A percentile compares a stretch with the other conserved stretches of the same genome.
Conservation (phyloP, 2,329 filamentous ascomycete species). For the Laburnicola sp. region DNA sequence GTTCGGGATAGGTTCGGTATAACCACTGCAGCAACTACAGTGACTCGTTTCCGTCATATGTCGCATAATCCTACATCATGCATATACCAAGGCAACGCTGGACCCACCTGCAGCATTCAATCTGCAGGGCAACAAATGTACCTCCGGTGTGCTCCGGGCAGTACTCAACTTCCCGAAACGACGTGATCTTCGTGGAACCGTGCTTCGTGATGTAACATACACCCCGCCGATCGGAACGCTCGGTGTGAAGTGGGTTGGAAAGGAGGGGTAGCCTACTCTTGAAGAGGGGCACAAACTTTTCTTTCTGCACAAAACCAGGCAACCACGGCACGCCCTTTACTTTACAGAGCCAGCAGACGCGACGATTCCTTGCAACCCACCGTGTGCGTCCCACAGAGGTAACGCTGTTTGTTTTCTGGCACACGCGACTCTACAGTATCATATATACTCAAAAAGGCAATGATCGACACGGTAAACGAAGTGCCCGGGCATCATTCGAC, state of each 20-base stretch:
- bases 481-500: not conserved
- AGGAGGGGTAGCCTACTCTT: not conserved
- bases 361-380: not conserved
- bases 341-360: too few relatives aligned
- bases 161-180: slow-evolving; percentile 9
- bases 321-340: too few relatives aligned
- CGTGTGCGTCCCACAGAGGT: not conserved
- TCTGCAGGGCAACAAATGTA: slow-evolving; percentile 1
- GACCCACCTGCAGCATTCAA: not conserved
- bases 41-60: too few relatives aligned
- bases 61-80: too few relatives aligned
- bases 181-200: not conserved
- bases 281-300: not conserved
- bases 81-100: not conserved
- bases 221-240: slow-evolving; percentile 7
- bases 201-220: not conserved
- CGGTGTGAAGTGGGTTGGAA: not conserved
- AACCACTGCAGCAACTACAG: too few relatives aligned
- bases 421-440: slow-evolving; percentile 9
- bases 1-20: too few relatives aligned
- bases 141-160: slow-evolving; percentile 12
- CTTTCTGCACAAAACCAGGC: too few relatives aligned
- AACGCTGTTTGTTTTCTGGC: not conserved
- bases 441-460: slow-evolving; percentile 4
- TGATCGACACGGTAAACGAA: slow-evolving; percentile 6